A percentile compares a stretch with the other conserved stretches of the same genome.
Evolutionary conservation across 2,329 filamentous ascomycete genomes (phyloP).

Genomic region (Aspergillus sp.): DNA sequence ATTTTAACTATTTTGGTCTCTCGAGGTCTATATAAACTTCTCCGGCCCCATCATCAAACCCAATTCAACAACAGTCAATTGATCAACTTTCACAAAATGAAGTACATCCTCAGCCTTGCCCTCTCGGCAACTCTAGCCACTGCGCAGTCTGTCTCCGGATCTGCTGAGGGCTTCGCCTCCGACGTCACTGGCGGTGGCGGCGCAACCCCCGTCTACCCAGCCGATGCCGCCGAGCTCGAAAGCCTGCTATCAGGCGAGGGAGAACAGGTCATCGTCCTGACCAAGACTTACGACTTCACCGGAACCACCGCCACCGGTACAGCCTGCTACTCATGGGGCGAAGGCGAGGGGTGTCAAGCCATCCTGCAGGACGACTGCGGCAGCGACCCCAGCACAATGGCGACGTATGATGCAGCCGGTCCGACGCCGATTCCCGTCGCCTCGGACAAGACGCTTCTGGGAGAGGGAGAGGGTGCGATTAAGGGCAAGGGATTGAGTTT

Average conservation of each 20-base stretch:
- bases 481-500: conserved; percentile 56
- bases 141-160: conserved; percentile 17
- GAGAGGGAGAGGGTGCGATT: conserved; percentile 50
- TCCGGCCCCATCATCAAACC: no score
- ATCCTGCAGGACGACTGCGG: conserved; percentile 56
- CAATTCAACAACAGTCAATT: no score
- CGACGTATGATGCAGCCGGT: conserved; percentile 50
- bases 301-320: conserved; percentile 18
- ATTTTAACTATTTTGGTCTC: background rate
- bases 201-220: conserved; percentile 54
- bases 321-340: conserved; percentile 31
- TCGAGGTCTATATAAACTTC: background rate
- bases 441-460: conserved; percentile 58
- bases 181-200: conserved; percentile 60
- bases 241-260: conserved; percentile 54
- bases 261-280: conserved; percentile 59
- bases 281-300: conserved; percentile 42
- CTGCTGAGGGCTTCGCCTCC: conserved; percentile 46
- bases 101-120: background rate
- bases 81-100: background rate
- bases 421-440: conserved; percentile 49
- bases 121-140: background rate
- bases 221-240: conserved; percentile 54
- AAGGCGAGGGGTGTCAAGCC: conserved; percentile 43
- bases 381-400: conserved; percentile 50